Base-by-base conservation (phyloP, 1,284 basidiomycete species). In the Pseudozyma sp. region DNA sequence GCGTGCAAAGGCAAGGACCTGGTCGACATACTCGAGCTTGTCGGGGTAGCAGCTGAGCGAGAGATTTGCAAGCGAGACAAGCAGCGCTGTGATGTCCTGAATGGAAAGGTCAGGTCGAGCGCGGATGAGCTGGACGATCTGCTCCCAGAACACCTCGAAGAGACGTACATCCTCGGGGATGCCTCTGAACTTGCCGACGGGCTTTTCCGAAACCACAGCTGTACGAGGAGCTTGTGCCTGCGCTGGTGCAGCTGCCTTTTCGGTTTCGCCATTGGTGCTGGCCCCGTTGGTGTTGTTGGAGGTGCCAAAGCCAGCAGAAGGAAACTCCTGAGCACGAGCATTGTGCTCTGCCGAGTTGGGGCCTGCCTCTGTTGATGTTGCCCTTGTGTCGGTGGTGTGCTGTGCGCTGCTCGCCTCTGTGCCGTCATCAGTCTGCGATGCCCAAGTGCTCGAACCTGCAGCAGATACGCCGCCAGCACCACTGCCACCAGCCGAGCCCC, bases 101-200 rank as follows among this genome's bases (percentile, higher is more conserved):
- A 81, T 72, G 3, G 82, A 82, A n/a, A 84, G 71, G 39, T 84
- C 83, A 5, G 83, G 81, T n/a, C 83, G 70, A 18, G 83, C 83
- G 9, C 73, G 77, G 67, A 84, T 83, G 19, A 84, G 80, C 59
- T 79, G 70, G 13, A 83, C 80, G 31, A 84, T 79, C 61, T 84
- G 83, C 63, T 80, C 81, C 83, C 83, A 84, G 38, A 84, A 84
- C 11, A 84, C 82, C 55, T 84, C 83, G 61, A 84, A 84, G 31
- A 84, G 79, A 36, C 73, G 78, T 31, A 84, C 81, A 52, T 83
- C 77, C 51, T 83, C 81, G 0, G 83, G 83, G 36, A 84, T 83
- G 40, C 83, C 83, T 19, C 83, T 68, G 76, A 83, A 84, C 44
- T 80, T 83, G 58, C 70, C 70, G 1, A 73, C 63, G 1, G 68